Conservation (phyloP, 805 yeast species). For the Ogataea haglerorum region DNA sequence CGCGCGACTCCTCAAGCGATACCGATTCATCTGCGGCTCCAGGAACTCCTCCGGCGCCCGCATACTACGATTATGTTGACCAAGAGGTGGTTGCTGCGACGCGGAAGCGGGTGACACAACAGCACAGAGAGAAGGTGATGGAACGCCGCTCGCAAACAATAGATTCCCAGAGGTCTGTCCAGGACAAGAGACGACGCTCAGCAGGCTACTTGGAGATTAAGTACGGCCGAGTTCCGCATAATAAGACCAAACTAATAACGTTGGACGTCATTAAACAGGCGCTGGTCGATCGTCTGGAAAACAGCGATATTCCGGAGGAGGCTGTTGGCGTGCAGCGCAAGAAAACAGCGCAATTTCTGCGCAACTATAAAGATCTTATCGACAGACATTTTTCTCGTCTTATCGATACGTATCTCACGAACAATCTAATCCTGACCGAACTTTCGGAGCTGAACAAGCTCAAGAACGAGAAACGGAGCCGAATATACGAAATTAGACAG, state of each 20-base stretch:
- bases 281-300: constrained; percentile 28
- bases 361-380: constrained; percentile 24
- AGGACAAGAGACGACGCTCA: constrained; percentile 14
- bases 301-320: constrained; percentile 12
- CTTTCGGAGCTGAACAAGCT: constrained; percentile 27
- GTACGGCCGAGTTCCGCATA: constrained; percentile 28
- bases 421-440: constrained; percentile 32
- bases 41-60: constrained; percentile 1
- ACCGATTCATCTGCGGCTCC: constrained; percentile 1
- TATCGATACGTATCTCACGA: constrained; percentile 36
- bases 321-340: constrained; percentile 16
- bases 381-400: constrained; percentile 30
- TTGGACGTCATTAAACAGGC: constrained; percentile 34
- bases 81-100: constrained; percentile 5
- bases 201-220: constrained; percentile 19
- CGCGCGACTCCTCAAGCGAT: constrained; percentile 4
- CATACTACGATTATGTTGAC: constrained; percentile 11
- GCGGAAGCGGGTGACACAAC: constrained; percentile 3
- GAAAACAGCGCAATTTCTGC: constrained; percentile 19
- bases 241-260: constrained; percentile 29
- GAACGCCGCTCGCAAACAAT: constrained; percentile 5
- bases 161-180: constrained; percentile 3
- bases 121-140: constrained; percentile 5
- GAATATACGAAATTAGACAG: constrained; percentile 29
- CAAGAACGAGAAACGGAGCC: constrained; percentile 30